Evolutionary conservation across 2,329 filamentous ascomycete species (phyloP), one percentile per base, ranked within the genome.

Genomic region (Alternaria alternata): DNA sequence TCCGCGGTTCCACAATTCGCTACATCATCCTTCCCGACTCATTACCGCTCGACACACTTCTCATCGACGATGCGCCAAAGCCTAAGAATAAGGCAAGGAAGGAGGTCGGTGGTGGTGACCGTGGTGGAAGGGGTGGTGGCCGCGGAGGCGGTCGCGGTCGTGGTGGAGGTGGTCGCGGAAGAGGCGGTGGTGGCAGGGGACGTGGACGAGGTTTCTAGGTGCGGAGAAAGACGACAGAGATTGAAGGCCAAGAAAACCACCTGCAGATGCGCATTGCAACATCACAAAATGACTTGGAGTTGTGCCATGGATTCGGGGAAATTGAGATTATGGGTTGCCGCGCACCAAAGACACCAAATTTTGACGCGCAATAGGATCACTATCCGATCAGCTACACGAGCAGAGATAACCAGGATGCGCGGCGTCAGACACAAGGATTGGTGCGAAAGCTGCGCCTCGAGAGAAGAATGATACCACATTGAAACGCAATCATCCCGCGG

Each of bases 31-130:
- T 99, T 11, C 95, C 95, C 57, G 95, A 99, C 83, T 95, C 92
- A 65, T 86, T 99, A 74, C 94, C 94, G 39, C 87, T 99, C 67
- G 95, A 99, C 81, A 97, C 94, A 41, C 87, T 99, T 54, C 87
- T 99, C 64, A 93, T 99, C 71, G 95, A 99, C 79, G 95, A 99
- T 81, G 89, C 93, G 74, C 93, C 94, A 52, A 99, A 99, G 85
- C 94, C 95, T 63, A 98, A 98, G 91, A 99, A 99, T 84, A 99
- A 99, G 89, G 94, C 95, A 26, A 88, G 94, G 77, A 99, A 99
- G 86, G 95, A 98, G 83, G 86, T 81, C 7, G 79, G 82, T 46
- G 81, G 84, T 44, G 77, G 82, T 47, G 77, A 81, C 46, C 73
- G 84, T 20, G 81, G 83, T 39, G 80, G 84, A 28, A 54, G 64